Evolutionary conservation across 2,329 filamentous ascomycete species (phyloP).

Genomic region (Fusarium verticillioides): DNA sequence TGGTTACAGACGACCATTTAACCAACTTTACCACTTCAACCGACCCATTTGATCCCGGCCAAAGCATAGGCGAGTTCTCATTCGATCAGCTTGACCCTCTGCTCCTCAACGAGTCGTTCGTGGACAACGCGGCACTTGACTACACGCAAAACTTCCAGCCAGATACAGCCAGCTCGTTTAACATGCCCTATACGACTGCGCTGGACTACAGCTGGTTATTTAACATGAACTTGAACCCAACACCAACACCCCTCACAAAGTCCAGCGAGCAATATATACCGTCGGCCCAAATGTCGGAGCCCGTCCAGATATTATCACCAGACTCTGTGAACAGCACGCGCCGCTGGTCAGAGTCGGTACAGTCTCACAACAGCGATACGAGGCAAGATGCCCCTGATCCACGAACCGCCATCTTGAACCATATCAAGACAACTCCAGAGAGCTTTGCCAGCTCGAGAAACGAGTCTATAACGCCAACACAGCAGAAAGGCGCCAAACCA

Average conservation of each 20-base stretch:
- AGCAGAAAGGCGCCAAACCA: neutral
- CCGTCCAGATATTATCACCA: slow-evolving; percentile 11
- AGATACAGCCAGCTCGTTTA: slow-evolving; percentile 72
- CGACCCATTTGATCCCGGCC: neutral
- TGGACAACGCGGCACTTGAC: neutral
- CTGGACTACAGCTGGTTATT: slow-evolving; percentile 73
- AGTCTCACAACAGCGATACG: neutral
- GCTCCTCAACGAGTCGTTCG: neutral
- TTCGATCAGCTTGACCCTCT: neutral
- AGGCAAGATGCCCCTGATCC: neutral
- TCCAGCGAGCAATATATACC: neutral
- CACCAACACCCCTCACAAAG: neutral
- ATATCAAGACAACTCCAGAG: neutral
- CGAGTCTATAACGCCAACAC: neutral
- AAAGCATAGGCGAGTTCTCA: neutral
- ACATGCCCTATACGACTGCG: slow-evolving; percentile 72
- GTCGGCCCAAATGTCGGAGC: neutral
- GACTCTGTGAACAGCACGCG: slow-evolving; percentile 39
- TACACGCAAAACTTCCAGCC: slow-evolving; percentile 68
- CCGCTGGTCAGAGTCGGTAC: slow-evolving; percentile 22
- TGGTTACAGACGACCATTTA: neutral
- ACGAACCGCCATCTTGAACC: neutral
- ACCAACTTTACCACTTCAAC: neutral
- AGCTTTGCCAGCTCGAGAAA: neutral
- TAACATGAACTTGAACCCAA: slow-evolving; percentile 51